These are phyloP conservation scores for Haplographium delicatum DNA, from an alignment of 495 filamentous ascomycete species.

Conservation along the genomic window DNA sequence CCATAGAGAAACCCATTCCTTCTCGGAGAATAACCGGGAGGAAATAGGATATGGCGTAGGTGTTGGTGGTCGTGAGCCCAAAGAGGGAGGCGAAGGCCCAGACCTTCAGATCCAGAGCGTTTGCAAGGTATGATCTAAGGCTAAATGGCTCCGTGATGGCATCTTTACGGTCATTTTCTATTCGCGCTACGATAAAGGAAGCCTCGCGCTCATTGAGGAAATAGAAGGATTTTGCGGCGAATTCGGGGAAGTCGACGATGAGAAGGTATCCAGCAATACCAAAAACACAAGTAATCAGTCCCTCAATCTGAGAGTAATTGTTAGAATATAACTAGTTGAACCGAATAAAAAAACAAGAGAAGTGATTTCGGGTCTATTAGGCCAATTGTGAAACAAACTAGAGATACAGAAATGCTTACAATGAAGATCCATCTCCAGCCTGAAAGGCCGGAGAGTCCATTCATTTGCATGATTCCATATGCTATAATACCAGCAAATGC, in stretches of 20 bases:
- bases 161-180: constrained; percentile 54
- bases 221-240: constrained; percentile 43
- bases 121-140: constrained; percentile 43
- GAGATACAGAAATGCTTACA: constrained; percentile 8
- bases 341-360: constrained; percentile 9
- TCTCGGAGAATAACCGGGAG: constrained; percentile 56
- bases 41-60: constrained; percentile 64
- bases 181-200: constrained; percentile 50
- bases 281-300: constrained; percentile 59
- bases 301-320: constrained; percentile 50
- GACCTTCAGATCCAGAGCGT: constrained; percentile 51
- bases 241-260: constrained; percentile 56
- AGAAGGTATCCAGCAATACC: constrained; percentile 46
- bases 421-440: constrained; percentile 60
- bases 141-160: constrained; percentile 46
- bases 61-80: constrained; percentile 32
- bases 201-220: constrained; percentile 49
- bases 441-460: constrained; percentile 36
- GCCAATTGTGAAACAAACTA: too few species aligned
- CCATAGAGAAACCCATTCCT: constrained; percentile 55
- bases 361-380: too few species aligned
- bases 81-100: constrained; percentile 42
- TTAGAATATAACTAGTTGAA: constrained; percentile 28
- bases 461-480: constrained; percentile 58
- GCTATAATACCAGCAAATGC: constrained; percentile 60